A percentile compares a stretch with the other conserved stretches of the same genome.
Evolutionary conservation across 306 rosid species (phyloP).

Genomic region (Trichosanthes cucumerina): DNA sequence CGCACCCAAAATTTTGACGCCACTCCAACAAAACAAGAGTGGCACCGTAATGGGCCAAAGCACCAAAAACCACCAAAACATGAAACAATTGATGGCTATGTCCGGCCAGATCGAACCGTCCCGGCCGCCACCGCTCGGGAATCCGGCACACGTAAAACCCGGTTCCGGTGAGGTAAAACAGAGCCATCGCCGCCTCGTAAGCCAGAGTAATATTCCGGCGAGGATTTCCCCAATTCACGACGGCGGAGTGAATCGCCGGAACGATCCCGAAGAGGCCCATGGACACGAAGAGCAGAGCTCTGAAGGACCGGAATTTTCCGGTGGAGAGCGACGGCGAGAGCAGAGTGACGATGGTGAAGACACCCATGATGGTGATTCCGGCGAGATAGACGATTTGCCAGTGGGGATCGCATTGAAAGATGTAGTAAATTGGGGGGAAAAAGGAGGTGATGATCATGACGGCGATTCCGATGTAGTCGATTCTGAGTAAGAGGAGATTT

Average conservation of each 20-base stretch:
- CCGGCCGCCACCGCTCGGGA: slow-evolving; percentile 87
- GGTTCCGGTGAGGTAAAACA: slow-evolving; percentile 62
- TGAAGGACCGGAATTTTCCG: slow-evolving; percentile 38
- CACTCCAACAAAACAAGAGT: slow-evolving; percentile 63
- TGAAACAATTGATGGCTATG: slow-evolving; percentile 95
- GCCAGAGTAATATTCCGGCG: slow-evolving; percentile 46
- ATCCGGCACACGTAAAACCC: slow-evolving; percentile 59
- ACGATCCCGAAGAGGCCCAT: slow-evolving; percentile 87
- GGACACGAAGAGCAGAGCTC: slow-evolving; percentile 75
- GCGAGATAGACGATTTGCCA: slow-evolving; percentile 79
- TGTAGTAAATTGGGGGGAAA: slow-evolving; percentile 88
- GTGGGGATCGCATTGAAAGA: slow-evolving; percentile 70
- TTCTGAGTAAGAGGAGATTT: slow-evolving; percentile 44
- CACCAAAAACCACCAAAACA: slow-evolving; percentile 72
- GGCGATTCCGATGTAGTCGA: slow-evolving; percentile 73
- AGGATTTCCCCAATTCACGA: slow-evolving; percentile 77
- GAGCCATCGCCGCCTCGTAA: slow-evolving; percentile 66
- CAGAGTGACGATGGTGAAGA: slow-evolving; percentile 53
- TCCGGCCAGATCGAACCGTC: slow-evolving; percentile 86
- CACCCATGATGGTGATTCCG: slow-evolving; percentile 76
- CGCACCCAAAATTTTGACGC: slow-evolving; percentile 57
- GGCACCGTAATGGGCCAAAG: slow-evolving; percentile 77
- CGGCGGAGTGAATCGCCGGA: slow-evolving; percentile 63
- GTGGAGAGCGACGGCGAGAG: slow-evolving; percentile 55
- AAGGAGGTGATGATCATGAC: slow-evolving; percentile 94